Evolutionary conservation across 306 rosid genomes (phyloP), one percentile per base, ranked within the genome.

Genomic region (Dalbergia oliveri): DNA sequence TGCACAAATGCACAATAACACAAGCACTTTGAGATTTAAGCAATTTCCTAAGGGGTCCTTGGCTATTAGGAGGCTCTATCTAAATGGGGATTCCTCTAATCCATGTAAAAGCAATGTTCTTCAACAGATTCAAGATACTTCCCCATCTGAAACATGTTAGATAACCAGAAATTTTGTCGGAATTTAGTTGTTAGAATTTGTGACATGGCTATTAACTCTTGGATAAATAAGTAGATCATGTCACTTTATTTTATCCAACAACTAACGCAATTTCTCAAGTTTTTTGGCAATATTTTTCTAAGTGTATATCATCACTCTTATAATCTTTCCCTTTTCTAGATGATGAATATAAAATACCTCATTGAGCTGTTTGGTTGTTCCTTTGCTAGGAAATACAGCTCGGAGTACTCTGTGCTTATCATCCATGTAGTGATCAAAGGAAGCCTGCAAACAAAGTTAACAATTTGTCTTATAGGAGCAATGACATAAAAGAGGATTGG

Each of bases 381-480:
- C 54, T 80, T 57, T 62, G 43, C 59, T 44, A 26, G 85, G 70
- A 65, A 88, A 86, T 1, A 88, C 62, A 26, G 82, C 84, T 76
- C 15, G n/a, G 26, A 73, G 9, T 11, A 88, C 76, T 53, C 90
- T 69, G 5, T 23, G 18, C 16, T 79, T 85, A 57, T 82, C 84
- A 50, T 86, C 84, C 87, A 88, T 43, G 18, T 79, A 88, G 50
- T 86, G 85, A 86, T 86, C 87, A 88, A 88, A 86, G 19, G 88
- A 76, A 82, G 87, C 92, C 92, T 86, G 63, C 21, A 79, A 57
- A 65, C 3, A 11, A 69, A 77, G 73, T 60, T 3, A 18, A 9
- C 53, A 43, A 53, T 13, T 16, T 3, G 3, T 3, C 8, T 56
- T 41, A 63, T 31, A 76, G 65, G 64, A 4, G 14, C 16, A 35